Conservation (phyloP, 257 asterid genomes). For the Rhazya stricta region DNA sequence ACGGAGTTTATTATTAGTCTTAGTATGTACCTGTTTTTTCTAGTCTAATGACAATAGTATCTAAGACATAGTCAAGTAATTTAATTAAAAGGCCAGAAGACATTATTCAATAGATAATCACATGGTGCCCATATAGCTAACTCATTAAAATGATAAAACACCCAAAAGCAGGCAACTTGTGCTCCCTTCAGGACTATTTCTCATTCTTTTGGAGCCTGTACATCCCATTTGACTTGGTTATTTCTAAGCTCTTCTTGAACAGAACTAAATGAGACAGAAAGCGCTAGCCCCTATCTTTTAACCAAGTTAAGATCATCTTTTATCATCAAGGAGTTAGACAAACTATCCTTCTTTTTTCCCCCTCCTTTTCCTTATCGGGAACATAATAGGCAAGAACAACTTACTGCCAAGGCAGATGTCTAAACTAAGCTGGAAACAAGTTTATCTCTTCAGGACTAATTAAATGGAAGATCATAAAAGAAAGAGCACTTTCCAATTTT, state of each 20-base stretch:
- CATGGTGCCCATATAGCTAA: background rate
- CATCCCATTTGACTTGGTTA: background rate
- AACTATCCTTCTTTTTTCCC: background rate
- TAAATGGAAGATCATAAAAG: background rate
- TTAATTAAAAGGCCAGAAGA: constrained; percentile 2
- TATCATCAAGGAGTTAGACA: background rate
- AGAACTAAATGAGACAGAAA: background rate
- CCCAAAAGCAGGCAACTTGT: background rate
- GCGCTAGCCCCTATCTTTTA: background rate
- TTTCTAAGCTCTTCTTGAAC: background rate
- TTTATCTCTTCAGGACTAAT: background rate
- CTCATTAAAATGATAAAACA: background rate
- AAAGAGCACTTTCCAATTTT: background rate
- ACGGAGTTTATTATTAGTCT: background rate
- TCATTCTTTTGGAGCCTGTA: background rate
- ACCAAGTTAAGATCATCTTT: background rate
- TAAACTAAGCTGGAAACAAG: background rate
- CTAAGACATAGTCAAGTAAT: background rate
- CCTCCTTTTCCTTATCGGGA: no score
- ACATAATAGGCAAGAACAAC: background rate
- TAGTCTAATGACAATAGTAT: background rate
- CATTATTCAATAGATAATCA: background rate
- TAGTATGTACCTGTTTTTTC: background rate
- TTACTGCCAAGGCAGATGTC: background rate
- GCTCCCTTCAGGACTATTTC: background rate